A percentile compares a stretch with the other conserved stretches of the same genome.
Conservation (phyloP, 805 yeast genomes). For the Candida verbasci region DNA sequence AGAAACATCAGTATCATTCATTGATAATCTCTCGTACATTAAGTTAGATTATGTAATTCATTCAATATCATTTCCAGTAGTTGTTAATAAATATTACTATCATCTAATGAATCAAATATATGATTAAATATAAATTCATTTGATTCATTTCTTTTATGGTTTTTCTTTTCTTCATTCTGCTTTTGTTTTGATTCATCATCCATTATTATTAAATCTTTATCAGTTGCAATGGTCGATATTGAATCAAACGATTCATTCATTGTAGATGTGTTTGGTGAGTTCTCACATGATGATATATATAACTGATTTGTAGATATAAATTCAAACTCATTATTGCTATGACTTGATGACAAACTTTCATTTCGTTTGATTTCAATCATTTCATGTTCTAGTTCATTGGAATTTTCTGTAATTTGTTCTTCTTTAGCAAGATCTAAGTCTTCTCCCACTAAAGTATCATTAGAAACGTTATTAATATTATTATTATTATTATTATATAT, state of each 20-base stretch:
- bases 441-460: conserved; percentile 1
- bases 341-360: no score
- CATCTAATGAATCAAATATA: conserved; percentile 4
- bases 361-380: no score
- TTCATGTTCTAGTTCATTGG: neutral
- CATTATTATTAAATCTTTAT: conserved; percentile 4
- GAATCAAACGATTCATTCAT: conserved; percentile 29
- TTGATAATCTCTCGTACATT: no score
- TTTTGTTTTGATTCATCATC: conserved; percentile 5
- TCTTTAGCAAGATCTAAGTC: neutral
- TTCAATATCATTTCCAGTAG: no score
- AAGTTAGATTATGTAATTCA: no score
- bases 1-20: no score
- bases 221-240: conserved; percentile 28
- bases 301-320: neutral
- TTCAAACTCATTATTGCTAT: neutral
- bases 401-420: neutral
- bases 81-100: neutral
- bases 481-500: neutral
- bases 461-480: neutral
- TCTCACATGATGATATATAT: neutral
- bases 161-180: neutral
- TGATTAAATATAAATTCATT: conserved; percentile 1
- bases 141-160: neutral
- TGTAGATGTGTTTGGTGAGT: conserved; percentile 8